Percentiles rank a stretch among this genome's conserved stretches.
These are phyloP conservation scores for Heimioporus retisporus DNA, from an alignment of 1,284 basidiomycete species.

Conservation along the genomic window DNA sequence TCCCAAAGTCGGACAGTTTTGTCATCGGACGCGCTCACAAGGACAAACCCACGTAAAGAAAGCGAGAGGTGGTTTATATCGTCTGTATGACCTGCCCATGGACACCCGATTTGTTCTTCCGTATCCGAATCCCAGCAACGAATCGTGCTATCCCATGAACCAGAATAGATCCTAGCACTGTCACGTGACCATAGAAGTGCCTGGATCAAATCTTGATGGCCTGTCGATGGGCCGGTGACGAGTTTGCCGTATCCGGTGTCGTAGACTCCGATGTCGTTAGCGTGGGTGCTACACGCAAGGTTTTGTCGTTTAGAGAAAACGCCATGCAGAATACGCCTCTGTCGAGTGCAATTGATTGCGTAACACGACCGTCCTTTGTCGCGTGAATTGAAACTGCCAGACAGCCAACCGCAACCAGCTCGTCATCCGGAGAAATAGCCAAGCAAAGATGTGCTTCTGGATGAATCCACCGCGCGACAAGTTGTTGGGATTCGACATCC, in stretches of 20 bases:
- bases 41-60: slow-evolving; percentile 7
- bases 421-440: background rate
- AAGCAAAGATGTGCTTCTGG: background rate
- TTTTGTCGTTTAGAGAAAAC: background rate
- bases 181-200: background rate
- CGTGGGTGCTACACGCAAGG: background rate
- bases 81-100: background rate
- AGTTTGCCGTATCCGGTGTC: background rate
- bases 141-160: background rate
- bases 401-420: background rate
- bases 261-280: background rate
- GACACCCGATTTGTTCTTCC: background rate
- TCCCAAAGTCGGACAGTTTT: slow-evolving; percentile 22
- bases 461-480: background rate
- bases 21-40: slow-evolving; percentile 21
- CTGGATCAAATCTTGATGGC: background rate
- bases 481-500: background rate
- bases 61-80: background rate
- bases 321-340: background rate
- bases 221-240: background rate
- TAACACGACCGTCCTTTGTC: background rate
- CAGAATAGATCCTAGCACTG: background rate
- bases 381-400: too few relatives aligned
- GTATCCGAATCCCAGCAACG: background rate
- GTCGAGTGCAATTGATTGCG: background rate